phyloP scores from a whole-genome alignment of 441 rosid genomes.

The Hura crepitans region DNA sequence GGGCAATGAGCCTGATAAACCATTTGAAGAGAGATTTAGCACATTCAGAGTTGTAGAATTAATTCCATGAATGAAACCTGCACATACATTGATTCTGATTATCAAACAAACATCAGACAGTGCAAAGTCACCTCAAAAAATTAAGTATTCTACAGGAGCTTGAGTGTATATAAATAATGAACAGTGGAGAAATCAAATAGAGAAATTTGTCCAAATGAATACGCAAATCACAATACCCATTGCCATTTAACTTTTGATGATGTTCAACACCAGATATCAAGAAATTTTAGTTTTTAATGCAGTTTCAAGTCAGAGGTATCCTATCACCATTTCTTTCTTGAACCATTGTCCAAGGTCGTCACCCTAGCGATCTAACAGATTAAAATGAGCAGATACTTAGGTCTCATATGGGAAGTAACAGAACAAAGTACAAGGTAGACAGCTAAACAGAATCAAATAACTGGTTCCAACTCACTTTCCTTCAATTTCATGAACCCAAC shows the following conservation, averaged over 20 bases:
- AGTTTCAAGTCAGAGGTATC: neutral
- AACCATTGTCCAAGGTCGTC: neutral
- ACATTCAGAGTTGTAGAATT: slow-evolving; percentile 56
- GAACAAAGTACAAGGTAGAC: neutral
- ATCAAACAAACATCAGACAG: slow-evolving; percentile 19
- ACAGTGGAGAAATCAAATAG: slow-evolving; percentile 4
- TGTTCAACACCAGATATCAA: neutral
- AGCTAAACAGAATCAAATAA: neutral
- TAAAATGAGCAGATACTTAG: neutral
- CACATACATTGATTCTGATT: slow-evolving; percentile 18
- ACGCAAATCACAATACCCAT: neutral
- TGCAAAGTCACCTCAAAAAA: neutral
- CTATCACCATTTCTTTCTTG: neutral
- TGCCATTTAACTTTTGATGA: neutral
- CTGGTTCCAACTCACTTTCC: slow-evolving; percentile 6
- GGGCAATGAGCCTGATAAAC: slow-evolving; percentile 68
- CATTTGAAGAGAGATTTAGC: slow-evolving; percentile 78
- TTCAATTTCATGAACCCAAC: neutral
- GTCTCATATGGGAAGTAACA: neutral
- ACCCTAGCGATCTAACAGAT: neutral
- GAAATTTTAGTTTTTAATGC: neutral
- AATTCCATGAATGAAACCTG: slow-evolving; percentile 62
- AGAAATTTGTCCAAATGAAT: neutral
- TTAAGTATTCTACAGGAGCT: slow-evolving; percentile 33
- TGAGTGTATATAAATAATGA: slow-evolving; percentile 29